phyloP scores from a whole-genome alignment of 2,329 filamentous ascomycete genomes.

The Colletotrichum euphorbiae region DNA sequence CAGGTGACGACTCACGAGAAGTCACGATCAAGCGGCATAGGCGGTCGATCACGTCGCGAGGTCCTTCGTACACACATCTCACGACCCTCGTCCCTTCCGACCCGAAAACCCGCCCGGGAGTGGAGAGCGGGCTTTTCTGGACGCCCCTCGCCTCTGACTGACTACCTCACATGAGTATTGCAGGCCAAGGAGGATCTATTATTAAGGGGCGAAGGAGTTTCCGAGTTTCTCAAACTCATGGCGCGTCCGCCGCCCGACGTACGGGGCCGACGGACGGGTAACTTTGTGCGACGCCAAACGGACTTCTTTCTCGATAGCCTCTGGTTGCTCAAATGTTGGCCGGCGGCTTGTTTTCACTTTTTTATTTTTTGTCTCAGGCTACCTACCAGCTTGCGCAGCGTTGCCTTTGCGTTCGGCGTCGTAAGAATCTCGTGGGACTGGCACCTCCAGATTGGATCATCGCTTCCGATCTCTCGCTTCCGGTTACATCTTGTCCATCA shows the following conservation, averaged over 20 bases:
- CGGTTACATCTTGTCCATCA: slow-evolving; percentile 19
- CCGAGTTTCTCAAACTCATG: background rate
- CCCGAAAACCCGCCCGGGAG: slow-evolving; percentile 1
- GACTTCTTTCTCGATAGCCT: slow-evolving; percentile 6
- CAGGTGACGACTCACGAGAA: slow-evolving; percentile 23
- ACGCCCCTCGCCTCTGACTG: no score
- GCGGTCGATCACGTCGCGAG: slow-evolving; percentile 30
- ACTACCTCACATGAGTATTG: background rate
- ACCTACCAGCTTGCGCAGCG: background rate
- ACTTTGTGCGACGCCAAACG: slow-evolving; percentile 29
- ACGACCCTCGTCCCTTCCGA: slow-evolving; percentile 7
- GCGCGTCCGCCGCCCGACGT: slow-evolving; percentile 11
- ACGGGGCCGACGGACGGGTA: slow-evolving; percentile 27
- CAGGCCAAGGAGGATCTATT: background rate
- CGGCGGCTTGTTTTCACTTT: background rate
- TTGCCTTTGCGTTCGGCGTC: background rate
- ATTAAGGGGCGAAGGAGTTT: slow-evolving; percentile 19
- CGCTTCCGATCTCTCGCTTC: background rate
- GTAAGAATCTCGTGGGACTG: slow-evolving; percentile 1
- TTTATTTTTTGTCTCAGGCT: background rate
- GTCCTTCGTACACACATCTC: slow-evolving; percentile 14
- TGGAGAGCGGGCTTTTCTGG: background rate
- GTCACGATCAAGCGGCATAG: slow-evolving; percentile 37
- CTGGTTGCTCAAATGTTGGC: background rate
- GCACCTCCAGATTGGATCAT: slow-evolving; percentile 7